Evolutionary conservation across 768 basidiomycete species (phyloP).

Genomic region (Candolleomyces eurysporus): DNA sequence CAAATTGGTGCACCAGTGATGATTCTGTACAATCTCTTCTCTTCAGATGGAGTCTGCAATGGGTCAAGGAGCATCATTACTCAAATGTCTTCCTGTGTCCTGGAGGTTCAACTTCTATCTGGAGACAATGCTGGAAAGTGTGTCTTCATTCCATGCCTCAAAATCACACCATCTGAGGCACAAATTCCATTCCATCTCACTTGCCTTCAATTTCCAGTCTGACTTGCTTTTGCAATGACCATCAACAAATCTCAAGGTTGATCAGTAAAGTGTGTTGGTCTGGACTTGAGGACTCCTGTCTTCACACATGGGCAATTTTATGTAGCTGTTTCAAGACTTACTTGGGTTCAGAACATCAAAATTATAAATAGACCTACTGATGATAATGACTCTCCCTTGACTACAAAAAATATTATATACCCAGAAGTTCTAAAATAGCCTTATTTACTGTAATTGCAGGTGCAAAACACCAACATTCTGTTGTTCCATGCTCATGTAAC

Average conservation of each 20-base stretch:
- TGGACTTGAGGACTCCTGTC: constrained; percentile 34
- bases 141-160: constrained; percentile 39
- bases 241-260: constrained; percentile 53
- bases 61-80: no score
- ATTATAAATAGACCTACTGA: constrained; percentile 15
- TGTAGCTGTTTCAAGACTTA: constrained; percentile 23
- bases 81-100: no score
- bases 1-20: constrained; percentile 26
- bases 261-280: constrained; percentile 38
- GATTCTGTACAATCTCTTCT: no score
- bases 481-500: no score
- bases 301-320: constrained; percentile 46
- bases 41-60: no score
- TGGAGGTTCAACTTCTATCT: no score
- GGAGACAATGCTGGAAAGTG: constrained; percentile 32
- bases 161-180: constrained; percentile 24
- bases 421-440: background rate
- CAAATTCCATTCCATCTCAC: constrained; percentile 28
- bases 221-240: constrained; percentile 44
- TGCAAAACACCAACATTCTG: no score
- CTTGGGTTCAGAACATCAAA: constrained; percentile 18
- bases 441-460: no score
- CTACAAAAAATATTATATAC: background rate
- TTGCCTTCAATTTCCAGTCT: constrained; percentile 40
- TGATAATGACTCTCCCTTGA: background rate